Conservation (phyloP, 805 yeast species). For the Cyberlindnera meyerae region DNA sequence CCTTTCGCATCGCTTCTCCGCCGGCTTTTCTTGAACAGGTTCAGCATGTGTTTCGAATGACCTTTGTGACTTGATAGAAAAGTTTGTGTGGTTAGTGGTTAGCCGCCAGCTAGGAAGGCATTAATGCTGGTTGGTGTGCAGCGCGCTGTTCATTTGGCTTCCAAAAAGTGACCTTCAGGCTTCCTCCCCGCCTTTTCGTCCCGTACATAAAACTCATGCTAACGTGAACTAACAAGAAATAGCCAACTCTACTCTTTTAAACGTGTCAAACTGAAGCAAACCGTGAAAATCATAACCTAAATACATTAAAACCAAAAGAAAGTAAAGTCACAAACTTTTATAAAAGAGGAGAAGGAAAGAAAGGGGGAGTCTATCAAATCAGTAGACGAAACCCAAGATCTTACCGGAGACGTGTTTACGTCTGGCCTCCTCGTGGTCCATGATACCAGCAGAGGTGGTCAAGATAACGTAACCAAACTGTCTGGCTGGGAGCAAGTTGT, state of each 20-base stretch:
- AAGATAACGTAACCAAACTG: constrained; percentile 97
- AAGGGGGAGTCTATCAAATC: constrained; percentile 21
- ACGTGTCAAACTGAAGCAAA: too few relatives aligned
- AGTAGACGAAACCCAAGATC: constrained; percentile 96
- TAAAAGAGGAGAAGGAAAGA: neutral
- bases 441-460: constrained; percentile 98
- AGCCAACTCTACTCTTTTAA: too few relatives aligned
- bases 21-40: constrained; percentile 16
- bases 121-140: too few relatives aligned
- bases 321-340: neutral
- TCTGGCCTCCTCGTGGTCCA: constrained; percentile 99
- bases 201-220: too few relatives aligned
- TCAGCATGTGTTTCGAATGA: constrained; percentile 1
- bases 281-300: too few relatives aligned
- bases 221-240: too few relatives aligned
- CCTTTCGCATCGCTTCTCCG: constrained; percentile 2
- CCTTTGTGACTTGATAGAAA: neutral
- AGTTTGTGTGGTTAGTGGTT: too few relatives aligned
- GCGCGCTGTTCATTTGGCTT: too few relatives aligned
- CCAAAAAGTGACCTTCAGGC: too few relatives aligned
- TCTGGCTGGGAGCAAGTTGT: constrained; percentile 97
- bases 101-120: too few relatives aligned
- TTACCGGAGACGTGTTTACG: constrained; percentile 99
- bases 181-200: too few relatives aligned
- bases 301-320: constrained; percentile 2